These are phyloP conservation scores for Neurospora sp. DNA, from an alignment of 495 filamentous ascomycete species.

Conservation along the genomic window DNA sequence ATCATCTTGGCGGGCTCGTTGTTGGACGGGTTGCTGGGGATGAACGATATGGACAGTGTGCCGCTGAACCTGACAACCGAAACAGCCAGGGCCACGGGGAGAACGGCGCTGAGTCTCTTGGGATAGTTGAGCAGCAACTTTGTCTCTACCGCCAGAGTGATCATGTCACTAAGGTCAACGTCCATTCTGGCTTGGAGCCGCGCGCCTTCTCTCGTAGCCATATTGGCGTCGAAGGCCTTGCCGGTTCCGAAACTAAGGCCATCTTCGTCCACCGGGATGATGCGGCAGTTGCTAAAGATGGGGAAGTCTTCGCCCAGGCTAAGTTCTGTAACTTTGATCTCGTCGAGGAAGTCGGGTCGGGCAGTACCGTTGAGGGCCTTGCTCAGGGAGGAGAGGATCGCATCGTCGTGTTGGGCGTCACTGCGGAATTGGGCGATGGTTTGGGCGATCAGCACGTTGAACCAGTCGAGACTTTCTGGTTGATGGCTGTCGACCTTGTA, in stretches of 20 bases:
- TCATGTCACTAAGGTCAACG: conserved; percentile 88
- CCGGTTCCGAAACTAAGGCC: conserved; percentile 40
- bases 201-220: conserved; percentile 47
- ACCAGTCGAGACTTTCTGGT: conserved; percentile 98
- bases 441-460: conserved; percentile 95
- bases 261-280: conserved; percentile 73
- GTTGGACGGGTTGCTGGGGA: conserved; percentile 52
- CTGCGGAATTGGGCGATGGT: conserved; percentile 90
- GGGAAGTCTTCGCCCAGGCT: conserved; percentile 93
- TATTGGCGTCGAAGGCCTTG: conserved; percentile 33
- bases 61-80: conserved; percentile 90
- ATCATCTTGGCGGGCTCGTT: conserved; percentile 67
- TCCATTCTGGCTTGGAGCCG: conserved; percentile 92
- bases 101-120: conserved; percentile 74
- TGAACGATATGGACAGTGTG: conserved; percentile 84
- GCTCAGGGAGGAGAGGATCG: conserved; percentile 89
- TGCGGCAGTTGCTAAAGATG: conserved; percentile 96
- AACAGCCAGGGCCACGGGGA: conserved; percentile 85
- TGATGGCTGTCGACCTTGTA: conserved; percentile 94
- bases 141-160: conserved; percentile 89
- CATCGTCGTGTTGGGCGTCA: conserved; percentile 82
- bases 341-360: conserved; percentile 84
- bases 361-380: conserved; percentile 72
- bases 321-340: conserved; percentile 88
- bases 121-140: conserved; percentile 91